Base-by-base conservation (phyloP, 495 filamentous ascomycete species). In the Aspergillus affinis region DNA sequence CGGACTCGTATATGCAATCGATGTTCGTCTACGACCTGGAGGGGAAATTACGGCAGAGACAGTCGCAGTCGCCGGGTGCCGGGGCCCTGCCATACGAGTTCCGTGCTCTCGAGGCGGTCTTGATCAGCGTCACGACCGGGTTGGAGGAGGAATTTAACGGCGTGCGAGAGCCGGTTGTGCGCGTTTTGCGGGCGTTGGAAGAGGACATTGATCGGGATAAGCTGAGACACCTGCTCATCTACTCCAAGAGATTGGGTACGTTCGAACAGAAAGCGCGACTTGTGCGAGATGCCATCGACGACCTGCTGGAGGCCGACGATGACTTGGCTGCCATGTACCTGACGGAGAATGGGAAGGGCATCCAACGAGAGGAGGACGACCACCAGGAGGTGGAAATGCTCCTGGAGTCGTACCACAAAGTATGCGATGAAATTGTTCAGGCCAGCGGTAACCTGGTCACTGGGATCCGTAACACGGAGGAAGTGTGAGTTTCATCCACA, bases 381-480 rank as follows among this genome's bases (percentile, higher is more conserved):
- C 94, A 98, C 70, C 93, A 92, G 17, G 94, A 98, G 73, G 89
- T 98, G 1, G 94, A 98, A 73, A 92, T 98, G 87, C 78, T 98
- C 49, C 78, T 98, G 15, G 94, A 98, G 72, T 95, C 90, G 19
- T 98, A 98, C 66, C 92, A 98, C 70, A 98, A 98, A 73, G 88
- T 98, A 48, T 91, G 89, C 69, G 94, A 98, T 74, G 94, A 98
- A 78, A 96, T 98, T 71, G 94, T 97, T 15, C 93, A 98, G 71
- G 88, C 91, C 53, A 90, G 91, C 53, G 90, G 91, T 55, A 97
- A 96, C 71, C 74, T 98, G 50, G 92, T 97, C 46, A 93, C 88
- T n/a, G 90, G 89, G 65, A 98, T 98, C 71, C 86, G 94, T 58
- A 98, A 97, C 68, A 98, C 94, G 0, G 94, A 98, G 75, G 94